Conservation (phyloP, 2,329 filamentous ascomycete species). For the Fusarium austroafricanum region DNA sequence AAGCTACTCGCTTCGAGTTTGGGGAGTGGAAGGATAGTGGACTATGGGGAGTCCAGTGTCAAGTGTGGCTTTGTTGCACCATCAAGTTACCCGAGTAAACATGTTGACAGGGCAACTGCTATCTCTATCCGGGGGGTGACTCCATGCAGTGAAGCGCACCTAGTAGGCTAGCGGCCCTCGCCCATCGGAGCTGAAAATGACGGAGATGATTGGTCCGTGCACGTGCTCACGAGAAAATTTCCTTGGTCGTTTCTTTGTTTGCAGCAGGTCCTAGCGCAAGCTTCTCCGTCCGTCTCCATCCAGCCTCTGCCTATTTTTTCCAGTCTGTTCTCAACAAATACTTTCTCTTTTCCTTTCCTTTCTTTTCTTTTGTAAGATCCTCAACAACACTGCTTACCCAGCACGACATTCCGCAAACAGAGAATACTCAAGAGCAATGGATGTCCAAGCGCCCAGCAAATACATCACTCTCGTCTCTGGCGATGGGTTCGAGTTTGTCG, state of each 20-base stretch:
- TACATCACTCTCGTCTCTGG: conserved; percentile 82
- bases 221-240: conserved; percentile 38
- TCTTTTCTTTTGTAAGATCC: conserved; percentile 8
- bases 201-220: conserved; percentile 41
- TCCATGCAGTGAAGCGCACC: conserved; percentile 10
- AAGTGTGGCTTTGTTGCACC: conserved; percentile 43
- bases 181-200: conserved; percentile 28
- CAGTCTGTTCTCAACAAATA: conserved; percentile 8
- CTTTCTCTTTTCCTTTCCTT: conserved; percentile 6
- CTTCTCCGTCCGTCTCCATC: conserved; percentile 22
- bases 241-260: conserved; percentile 15
- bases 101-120: conserved; percentile 53
- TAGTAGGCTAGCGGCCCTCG: not conserved
- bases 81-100: conserved; percentile 48
- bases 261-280: conserved; percentile 16
- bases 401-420: not conserved
- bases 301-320: conserved; percentile 19
- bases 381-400: not conserved
- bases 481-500: conserved; percentile 81
- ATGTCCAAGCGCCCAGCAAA: conserved; percentile 59
- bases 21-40: conserved; percentile 26
- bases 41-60: conserved; percentile 42
- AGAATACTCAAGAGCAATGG: conserved; percentile 33
- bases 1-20: conserved; percentile 23
- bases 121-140: conserved; percentile 15